phyloP scores from a whole-genome alignment of 768 basidiomycete genomes.

The Leccinum disarticulatum region DNA sequence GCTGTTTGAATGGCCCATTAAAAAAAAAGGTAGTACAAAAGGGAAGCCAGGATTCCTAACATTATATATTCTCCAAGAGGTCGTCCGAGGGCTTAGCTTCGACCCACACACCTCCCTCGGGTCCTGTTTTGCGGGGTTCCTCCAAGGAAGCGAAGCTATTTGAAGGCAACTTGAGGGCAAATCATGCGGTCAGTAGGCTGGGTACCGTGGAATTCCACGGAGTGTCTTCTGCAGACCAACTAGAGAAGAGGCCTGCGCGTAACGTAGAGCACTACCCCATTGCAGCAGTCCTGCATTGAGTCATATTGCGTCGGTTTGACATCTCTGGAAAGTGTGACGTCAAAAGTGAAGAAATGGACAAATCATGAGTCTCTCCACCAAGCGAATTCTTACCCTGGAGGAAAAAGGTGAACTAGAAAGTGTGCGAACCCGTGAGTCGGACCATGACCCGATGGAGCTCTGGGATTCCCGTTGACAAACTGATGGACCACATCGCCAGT shows the following conservation, averaged over 20 bases:
- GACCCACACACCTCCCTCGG: slow-evolving; percentile 20
- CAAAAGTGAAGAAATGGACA: neutral
- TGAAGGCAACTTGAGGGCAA: slow-evolving; percentile 14
- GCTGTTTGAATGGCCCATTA: neutral
- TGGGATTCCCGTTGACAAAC: slow-evolving; percentile 12
- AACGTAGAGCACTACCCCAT: slow-evolving; percentile 2
- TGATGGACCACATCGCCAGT: neutral
- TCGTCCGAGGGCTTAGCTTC: slow-evolving; percentile 11
- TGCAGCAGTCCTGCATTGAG: neutral
- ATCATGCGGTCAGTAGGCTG: slow-evolving; percentile 13
- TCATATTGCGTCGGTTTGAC: neutral
- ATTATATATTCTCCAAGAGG: slow-evolving; percentile 8
- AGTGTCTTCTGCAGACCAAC: slow-evolving; percentile 3
- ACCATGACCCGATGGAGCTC: slow-evolving; percentile 11
- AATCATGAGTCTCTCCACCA: neutral
- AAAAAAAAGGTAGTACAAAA: slow-evolving; percentile 6
- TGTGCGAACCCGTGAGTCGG: slow-evolving; percentile 11
- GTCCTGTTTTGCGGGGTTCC: slow-evolving; percentile 21
- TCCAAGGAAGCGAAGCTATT: slow-evolving; percentile 20
- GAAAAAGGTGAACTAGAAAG: neutral
- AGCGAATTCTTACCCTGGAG: neutral
- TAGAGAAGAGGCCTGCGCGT: slow-evolving; percentile 2
- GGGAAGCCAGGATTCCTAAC: neutral
- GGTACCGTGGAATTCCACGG: slow-evolving; percentile 25
- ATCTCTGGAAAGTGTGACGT: neutral